Evolutionary conservation across 2,329 filamentous ascomycete genomes (phyloP), one percentile per base, ranked within the genome.

Genomic region (Ophiocordyceps camponoti-saundersi): DNA sequence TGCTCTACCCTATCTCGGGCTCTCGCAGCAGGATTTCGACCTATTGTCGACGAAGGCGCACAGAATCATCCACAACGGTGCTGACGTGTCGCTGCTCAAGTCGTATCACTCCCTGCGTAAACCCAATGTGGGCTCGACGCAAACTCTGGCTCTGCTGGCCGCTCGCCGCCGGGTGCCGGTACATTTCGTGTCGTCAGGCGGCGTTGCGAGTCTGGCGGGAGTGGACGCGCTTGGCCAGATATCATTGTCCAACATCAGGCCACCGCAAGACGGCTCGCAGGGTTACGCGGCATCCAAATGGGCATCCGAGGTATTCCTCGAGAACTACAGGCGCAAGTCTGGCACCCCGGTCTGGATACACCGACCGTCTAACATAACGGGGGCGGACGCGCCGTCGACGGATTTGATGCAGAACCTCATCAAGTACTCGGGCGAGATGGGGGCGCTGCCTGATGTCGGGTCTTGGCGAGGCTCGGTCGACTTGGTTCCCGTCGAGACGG

Each of bases 61-160:
- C 20, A 52, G 58, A 13, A 68, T 82, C 44, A 69, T 84, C 21
- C 80, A 76, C 55, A 64, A 60, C 46, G 73, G 67, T 8, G 68
- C 69, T n/a, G 61, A 65, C 20, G 56, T 58, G 15, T 63, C 55
- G 7, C 67, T 57, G 53, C 48, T 57, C 50, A 61, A 69, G 26
- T 53, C 55, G 2, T 71, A 69, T 51, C 29, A 53, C 10, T 53
- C 57, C 0, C 55, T 71, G 0, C 54, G 57, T 2, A 43, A 46
- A 1, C 47, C 54, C 23, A 71, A 71, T 48, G 50, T 69, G 3
- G 16, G 49, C 0, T 54, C 66, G 0, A 66, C 63, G 1, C 55
- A 56, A 42, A 54, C 60, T 44, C 56, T 69, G 5, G 54, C 58
- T 3, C 49, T 51, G 2, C 49, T 71, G 5, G 57, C 56, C 2